Conservation (phyloP, 148 eudicot species). For the Selenicereus undatus region DNA sequence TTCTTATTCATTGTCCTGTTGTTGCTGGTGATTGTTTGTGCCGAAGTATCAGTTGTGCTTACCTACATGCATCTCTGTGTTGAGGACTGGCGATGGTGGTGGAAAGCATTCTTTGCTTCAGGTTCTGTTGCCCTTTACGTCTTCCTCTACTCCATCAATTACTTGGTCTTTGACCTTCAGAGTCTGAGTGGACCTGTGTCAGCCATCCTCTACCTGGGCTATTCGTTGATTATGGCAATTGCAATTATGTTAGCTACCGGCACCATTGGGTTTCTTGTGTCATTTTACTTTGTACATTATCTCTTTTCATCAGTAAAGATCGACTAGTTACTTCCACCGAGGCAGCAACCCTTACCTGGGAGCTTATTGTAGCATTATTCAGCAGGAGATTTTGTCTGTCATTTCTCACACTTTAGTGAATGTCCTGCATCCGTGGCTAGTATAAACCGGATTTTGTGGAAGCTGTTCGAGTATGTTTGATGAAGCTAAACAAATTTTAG, state of each 20-base stretch:
- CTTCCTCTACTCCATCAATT: conserved; percentile 60
- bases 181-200: conserved; percentile 59
- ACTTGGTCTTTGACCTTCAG: conserved; percentile 54
- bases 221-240: conserved; percentile 53
- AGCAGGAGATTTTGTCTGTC: conserved; percentile 5
- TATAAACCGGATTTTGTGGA: not conserved
- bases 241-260: conserved; percentile 66
- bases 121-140: conserved; percentile 64
- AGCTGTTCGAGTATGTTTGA: not conserved
- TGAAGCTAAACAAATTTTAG: not conserved
- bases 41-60: conserved; percentile 55
- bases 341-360: not conserved
- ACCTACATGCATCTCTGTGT: conserved; percentile 72
- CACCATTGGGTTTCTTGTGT: conserved; percentile 52
- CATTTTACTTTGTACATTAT: conserved; percentile 58
- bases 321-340: conserved; percentile 19
- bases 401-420: not conserved
- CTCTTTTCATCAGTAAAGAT: conserved; percentile 69
- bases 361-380: not conserved
- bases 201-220: conserved; percentile 58
- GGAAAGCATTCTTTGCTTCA: conserved; percentile 64
- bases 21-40: conserved; percentile 49
- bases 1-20: conserved; percentile 50
- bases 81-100: conserved; percentile 81
- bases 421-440: not conserved